Percentiles rank a stretch among this genome's conserved stretches.
phyloP scores from a whole-genome alignment of 306 rosid genomes.

The Heteromeles arbutifolia region DNA sequence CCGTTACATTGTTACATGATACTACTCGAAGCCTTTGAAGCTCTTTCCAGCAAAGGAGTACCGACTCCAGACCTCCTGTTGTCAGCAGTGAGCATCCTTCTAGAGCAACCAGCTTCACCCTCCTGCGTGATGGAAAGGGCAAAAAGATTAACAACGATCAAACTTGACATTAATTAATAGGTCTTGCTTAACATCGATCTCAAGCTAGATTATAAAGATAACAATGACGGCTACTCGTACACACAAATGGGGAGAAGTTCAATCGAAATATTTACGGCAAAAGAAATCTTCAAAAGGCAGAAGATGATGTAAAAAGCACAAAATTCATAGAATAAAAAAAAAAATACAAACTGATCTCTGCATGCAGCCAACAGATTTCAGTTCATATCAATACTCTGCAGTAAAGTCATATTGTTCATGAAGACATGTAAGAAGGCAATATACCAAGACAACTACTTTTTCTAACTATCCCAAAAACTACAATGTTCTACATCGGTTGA shows the following conservation, averaged over 20 bases:
- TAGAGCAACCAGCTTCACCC: constrained; percentile 30
- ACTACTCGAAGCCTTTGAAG: constrained; percentile 41
- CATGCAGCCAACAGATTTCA: neutral
- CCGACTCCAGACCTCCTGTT: constrained; percentile 35
- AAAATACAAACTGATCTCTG: neutral
- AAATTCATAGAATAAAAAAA: neutral
- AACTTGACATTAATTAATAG: neutral
- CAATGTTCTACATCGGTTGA: neutral
- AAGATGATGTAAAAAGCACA: neutral
- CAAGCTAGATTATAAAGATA: neutral
- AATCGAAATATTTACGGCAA: neutral
- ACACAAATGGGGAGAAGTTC: neutral
- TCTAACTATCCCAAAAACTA: neutral
- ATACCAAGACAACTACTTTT: neutral
- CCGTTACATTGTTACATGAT: constrained; percentile 34
- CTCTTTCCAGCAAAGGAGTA: constrained; percentile 43
- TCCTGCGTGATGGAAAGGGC: constrained; percentile 12
- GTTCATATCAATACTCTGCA: neutral
- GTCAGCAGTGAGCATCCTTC: constrained; percentile 45
- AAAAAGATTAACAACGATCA: neutral
- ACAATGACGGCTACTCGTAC: neutral
- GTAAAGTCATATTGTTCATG: neutral
- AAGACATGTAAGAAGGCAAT: neutral
- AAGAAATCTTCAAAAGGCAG: neutral
- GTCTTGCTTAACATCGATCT: neutral